These are phyloP conservation scores for Leucogyrophana mollusca DNA, from an alignment of 768 basidiomycete species.

Conservation along the genomic window DNA sequence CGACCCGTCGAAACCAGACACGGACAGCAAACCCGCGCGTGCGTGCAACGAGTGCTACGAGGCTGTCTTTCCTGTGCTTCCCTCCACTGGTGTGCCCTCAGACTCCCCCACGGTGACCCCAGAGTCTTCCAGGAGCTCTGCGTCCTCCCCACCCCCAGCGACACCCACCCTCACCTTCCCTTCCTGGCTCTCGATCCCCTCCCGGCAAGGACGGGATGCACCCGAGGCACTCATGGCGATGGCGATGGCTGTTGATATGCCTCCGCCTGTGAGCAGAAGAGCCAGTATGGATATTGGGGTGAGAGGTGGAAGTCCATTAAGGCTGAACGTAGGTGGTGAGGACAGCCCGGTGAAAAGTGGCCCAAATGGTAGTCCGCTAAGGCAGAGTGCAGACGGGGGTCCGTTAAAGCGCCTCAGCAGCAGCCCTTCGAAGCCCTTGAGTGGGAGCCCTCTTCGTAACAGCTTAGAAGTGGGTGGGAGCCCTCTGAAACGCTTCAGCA, in stretches of 20 bases:
- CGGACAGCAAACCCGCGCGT: constrained; percentile 60
- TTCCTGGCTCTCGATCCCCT: constrained; percentile 29
- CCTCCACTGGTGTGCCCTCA: background rate
- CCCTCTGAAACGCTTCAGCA: constrained; percentile 18
- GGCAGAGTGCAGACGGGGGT: no score
- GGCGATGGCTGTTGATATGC: constrained; percentile 27
- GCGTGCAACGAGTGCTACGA: constrained; percentile 88
- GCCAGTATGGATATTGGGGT: background rate
- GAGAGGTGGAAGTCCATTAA: background rate
- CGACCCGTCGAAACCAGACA: constrained; percentile 40
- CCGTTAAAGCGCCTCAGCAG: constrained; percentile 19
- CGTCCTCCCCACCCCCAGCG: background rate
- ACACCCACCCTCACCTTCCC: constrained; percentile 12
- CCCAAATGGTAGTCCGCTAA: no score
- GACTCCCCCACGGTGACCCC: background rate
- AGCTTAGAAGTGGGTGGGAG: constrained; percentile 15
- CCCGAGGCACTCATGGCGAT: constrained; percentile 40
- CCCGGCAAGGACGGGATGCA: constrained; percentile 16
- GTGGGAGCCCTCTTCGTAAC: background rate
- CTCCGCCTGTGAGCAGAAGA: no score
- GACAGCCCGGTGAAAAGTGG: no score
- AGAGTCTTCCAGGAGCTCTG: no score
- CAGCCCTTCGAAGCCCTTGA: constrained; percentile 18
- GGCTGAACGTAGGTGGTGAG: background rate
- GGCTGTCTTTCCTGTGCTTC: constrained; percentile 72